Evolutionary conservation across 768 basidiomycete species (phyloP).

Genomic region (Podaxis mareebaensis): DNA sequence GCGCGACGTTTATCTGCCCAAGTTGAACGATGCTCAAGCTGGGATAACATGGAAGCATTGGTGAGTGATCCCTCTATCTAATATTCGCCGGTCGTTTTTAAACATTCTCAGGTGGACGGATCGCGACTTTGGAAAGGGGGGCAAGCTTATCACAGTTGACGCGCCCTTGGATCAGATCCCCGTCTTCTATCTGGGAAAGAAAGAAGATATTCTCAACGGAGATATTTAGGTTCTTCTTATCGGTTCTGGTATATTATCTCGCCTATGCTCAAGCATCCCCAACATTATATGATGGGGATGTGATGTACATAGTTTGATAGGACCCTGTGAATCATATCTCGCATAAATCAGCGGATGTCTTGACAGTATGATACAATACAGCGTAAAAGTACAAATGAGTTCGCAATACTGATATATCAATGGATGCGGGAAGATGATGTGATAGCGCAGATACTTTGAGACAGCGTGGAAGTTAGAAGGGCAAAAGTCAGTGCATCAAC

Average conservation of each 20-base stretch:
- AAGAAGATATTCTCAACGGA: conserved; percentile 29
- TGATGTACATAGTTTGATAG: background rate
- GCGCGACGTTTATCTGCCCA: conserved; percentile 32
- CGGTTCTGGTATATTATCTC: no score
- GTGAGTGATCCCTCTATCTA: conserved; percentile 19
- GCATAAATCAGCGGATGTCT: background rate
- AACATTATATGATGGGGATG: background rate
- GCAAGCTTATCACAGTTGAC: conserved; percentile 28
- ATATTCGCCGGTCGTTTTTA: background rate
- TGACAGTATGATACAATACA: background rate
- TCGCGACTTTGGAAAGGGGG: conserved; percentile 29
- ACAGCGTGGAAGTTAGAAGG: background rate
- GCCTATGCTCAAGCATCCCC: background rate
- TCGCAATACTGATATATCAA: background rate
- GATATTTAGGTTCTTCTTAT: conserved; percentile 14
- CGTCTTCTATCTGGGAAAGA: conserved; percentile 33
- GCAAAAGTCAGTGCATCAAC: background rate
- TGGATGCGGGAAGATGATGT: background rate
- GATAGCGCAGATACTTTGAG: background rate
- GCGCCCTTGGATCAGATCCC: conserved; percentile 34
- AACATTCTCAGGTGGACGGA: conserved; percentile 32
- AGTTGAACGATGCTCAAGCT: conserved; percentile 17
- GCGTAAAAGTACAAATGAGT: background rate
- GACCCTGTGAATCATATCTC: background rate
- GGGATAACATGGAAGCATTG: conserved; percentile 33